Evolutionary conservation across 495 filamentous ascomycete genomes (phyloP).

Genomic region (Evernia prunastri): DNA sequence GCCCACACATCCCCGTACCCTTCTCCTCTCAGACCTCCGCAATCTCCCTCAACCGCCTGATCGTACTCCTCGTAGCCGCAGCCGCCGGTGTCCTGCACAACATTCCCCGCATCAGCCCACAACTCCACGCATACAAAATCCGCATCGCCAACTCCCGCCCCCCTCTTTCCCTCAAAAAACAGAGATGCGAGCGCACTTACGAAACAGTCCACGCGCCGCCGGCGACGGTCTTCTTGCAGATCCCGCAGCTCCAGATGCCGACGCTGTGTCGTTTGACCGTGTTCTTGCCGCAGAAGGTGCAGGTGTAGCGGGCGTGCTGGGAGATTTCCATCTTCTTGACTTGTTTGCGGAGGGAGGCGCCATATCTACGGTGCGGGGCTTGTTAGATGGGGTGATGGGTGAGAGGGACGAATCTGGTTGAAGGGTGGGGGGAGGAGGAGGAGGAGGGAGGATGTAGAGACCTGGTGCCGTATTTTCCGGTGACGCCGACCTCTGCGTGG

Average conservation of each 20-base stretch:
- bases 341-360: conserved; percentile 99
- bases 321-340: conserved; percentile 99
- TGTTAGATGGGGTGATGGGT: conserved; percentile 3
- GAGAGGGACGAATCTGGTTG: not conserved
- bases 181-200: conserved; percentile 61
- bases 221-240: conserved; percentile 89
- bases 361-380: conserved; percentile 57
- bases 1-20: too few species aligned
- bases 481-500: conserved; percentile 72
- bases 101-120: conserved; percentile 27
- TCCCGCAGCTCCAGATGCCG: conserved; percentile 95
- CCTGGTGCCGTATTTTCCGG: conserved; percentile 66
- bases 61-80: conserved; percentile 92
- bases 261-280: conserved; percentile 86
- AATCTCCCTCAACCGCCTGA: conserved; percentile 95
- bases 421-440: not conserved
- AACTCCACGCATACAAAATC: conserved; percentile 1
- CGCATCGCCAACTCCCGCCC: not conserved
- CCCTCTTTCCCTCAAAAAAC: too few species aligned
- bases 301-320: conserved; percentile 89
- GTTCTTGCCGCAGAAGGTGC: conserved; percentile 94
- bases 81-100: conserved; percentile 78
- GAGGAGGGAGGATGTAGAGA: conserved; percentile 32
- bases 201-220: conserved; percentile 95
- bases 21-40: conserved; percentile 71